phyloP scores from a whole-genome alignment of 78 protist species.

The Polysphondylium violaceum region DNA sequence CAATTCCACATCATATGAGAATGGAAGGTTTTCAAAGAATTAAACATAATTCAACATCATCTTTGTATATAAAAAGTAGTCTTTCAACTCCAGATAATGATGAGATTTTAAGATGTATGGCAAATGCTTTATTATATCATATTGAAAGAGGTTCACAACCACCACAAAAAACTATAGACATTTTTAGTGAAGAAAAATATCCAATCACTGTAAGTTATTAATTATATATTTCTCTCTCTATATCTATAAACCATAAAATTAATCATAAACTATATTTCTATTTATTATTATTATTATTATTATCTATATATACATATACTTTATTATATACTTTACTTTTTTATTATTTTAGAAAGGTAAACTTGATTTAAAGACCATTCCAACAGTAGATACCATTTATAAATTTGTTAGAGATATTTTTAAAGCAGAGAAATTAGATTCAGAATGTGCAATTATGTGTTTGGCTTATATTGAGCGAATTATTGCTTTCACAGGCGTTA shows the following conservation, averaged over 20 bases:
- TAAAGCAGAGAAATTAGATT: conserved; percentile 74
- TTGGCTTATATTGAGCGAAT: conserved; percentile 84
- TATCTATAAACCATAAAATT: not conserved
- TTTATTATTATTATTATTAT: not conserved
- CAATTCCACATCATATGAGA: conserved; percentile 74
- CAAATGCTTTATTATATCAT: conserved; percentile 67
- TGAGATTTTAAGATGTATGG: conserved; percentile 73
- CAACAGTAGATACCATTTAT: conserved; percentile 76
- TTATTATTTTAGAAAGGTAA: conserved; percentile 52
- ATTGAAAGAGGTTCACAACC: conserved; percentile 48
- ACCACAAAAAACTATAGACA: conserved; percentile 62
- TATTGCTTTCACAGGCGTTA: conserved; percentile 56
- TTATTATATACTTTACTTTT: not conserved
- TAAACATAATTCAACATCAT: conserved; percentile 72
- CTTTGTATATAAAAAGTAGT: conserved; percentile 67
- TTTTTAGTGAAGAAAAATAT: conserved; percentile 78
- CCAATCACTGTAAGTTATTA: conserved; percentile 68
- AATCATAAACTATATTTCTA: conserved; percentile 12
- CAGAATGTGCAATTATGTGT: conserved; percentile 85
- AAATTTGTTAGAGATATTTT: conserved; percentile 76
- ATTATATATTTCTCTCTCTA: not conserved
- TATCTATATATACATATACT: not conserved
- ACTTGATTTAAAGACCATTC: conserved; percentile 46
- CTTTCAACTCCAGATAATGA: conserved; percentile 77
- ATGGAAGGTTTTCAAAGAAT: conserved; percentile 77